A percentile compares a stretch with the other conserved stretches of the same genome.
Evolutionary conservation across 169 alveolate species (phyloP).

Genomic region (Plasmodium vinckei): DNA sequence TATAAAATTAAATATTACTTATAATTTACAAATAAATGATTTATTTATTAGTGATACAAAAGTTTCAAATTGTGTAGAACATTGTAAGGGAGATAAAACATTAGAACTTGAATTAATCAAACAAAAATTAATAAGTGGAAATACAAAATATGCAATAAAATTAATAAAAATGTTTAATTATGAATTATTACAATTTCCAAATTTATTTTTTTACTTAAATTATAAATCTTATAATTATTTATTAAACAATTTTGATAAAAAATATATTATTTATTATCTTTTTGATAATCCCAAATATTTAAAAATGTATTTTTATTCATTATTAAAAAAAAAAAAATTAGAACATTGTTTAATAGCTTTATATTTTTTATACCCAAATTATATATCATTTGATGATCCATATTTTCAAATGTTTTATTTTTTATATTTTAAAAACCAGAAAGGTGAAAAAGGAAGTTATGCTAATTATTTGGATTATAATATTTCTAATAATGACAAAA

Average conservation of each 20-base stretch:
- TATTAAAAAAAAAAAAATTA: slow-evolving; percentile 29
- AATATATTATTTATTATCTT: slow-evolving; percentile 52
- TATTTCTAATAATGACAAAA: too few species aligned
- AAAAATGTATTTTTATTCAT: slow-evolving; percentile 42
- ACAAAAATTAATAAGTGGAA: slow-evolving; percentile 37
- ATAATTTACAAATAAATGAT: slow-evolving; percentile 38
- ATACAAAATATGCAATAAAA: slow-evolving; percentile 55
- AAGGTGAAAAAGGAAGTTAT: slow-evolving; percentile 9
- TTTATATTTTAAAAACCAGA: slow-evolving; percentile 30
- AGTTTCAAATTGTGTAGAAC: slow-evolving; percentile 12
- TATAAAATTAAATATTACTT: slow-evolving; percentile 8
- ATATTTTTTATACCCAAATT: slow-evolving; percentile 57
- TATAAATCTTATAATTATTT: slow-evolving; percentile 60
- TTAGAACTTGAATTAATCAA: slow-evolving; percentile 57
- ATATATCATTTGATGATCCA: slow-evolving; percentile 33
- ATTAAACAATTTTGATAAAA: slow-evolving; percentile 47
- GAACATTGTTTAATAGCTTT: slow-evolving; percentile 36
- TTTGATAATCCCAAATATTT: slow-evolving; percentile 68
- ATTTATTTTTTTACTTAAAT: slow-evolving; percentile 57
- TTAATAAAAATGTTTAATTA: slow-evolving; percentile 51
- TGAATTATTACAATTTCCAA: slow-evolving; percentile 57
- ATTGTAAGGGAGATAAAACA: slow-evolving; percentile 55
- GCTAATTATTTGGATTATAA: too few species aligned
- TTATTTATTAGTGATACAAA: slow-evolving; percentile 19
- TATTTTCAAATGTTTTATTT: slow-evolving; percentile 44